Conservation (phyloP, 225 moss, liverwort and hornwort genomes). For the Physcomitrium patens region DNA sequence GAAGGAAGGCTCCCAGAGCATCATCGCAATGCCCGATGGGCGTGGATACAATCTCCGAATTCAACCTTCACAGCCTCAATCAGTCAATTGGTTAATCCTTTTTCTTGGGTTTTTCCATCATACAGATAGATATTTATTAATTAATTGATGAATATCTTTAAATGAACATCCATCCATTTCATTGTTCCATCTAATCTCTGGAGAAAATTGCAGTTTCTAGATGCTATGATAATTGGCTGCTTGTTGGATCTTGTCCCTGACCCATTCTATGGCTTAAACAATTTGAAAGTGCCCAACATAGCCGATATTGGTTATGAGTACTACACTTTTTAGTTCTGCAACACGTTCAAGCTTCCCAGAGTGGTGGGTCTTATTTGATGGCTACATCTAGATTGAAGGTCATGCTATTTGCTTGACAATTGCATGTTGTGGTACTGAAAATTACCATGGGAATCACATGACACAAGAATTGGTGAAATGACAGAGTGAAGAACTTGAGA, state of each 20-base stretch:
- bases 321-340: constrained; percentile 98
- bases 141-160: no score
- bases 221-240: constrained; percentile 16
- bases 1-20: no score
- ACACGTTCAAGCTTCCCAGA: constrained; percentile 58
- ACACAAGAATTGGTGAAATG: constrained; percentile 5
- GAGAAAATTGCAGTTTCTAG: neutral
- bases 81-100: no score
- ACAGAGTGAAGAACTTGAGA: neutral
- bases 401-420: constrained; percentile 20
- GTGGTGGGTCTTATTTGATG: constrained; percentile 43
- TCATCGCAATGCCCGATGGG: no score
- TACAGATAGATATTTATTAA: no score
- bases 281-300: constrained; percentile 85
- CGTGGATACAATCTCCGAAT: no score
- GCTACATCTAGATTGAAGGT: neutral
- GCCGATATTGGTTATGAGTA: constrained; percentile 76
- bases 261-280: constrained; percentile 93
- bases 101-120: no score
- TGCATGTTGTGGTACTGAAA: neutral
- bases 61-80: no score
- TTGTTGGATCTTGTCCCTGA: constrained; percentile 60
- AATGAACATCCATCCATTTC: no score
- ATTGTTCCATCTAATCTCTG: neutral
- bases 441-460: neutral